These are phyloP conservation scores for Aspergillus ellipticus DNA, from an alignment of 495 filamentous ascomycete genomes.

Conservation along the genomic window DNA sequence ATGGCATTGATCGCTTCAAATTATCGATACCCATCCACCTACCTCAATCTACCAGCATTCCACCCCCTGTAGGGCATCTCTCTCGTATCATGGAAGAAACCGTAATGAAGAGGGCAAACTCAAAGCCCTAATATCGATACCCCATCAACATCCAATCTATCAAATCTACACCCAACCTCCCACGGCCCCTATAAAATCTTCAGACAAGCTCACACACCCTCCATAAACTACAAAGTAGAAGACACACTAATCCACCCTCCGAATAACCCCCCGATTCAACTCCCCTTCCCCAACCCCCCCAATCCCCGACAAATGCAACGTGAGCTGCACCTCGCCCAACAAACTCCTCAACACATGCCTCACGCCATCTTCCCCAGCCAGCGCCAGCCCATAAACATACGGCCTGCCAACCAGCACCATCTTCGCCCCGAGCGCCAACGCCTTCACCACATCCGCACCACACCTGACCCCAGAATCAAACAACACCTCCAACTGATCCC, in stretches of 20 bases:
- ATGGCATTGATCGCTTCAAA: too few species aligned
- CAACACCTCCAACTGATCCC: conserved; percentile 74
- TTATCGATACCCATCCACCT: too few species aligned
- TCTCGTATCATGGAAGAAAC: too few species aligned
- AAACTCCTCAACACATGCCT: conserved; percentile 33
- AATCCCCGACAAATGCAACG: conserved; percentile 4
- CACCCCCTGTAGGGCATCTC: too few species aligned
- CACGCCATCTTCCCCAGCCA: conserved; percentile 36
- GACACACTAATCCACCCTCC: background rate
- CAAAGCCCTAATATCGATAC: too few species aligned
- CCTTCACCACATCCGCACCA: conserved; percentile 91
- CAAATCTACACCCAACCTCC: too few species aligned
- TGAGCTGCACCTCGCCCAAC: conserved; percentile 26
- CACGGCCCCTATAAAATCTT: too few species aligned
- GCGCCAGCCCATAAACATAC: conserved; percentile 68
- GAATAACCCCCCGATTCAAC: background rate
- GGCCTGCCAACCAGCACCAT: conserved; percentile 78
- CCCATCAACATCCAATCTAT: too few species aligned
- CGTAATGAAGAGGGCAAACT: too few species aligned
- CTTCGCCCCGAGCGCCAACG: conserved; percentile 81
- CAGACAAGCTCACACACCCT: too few species aligned
- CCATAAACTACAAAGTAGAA: background rate
- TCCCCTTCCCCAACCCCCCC: background rate
- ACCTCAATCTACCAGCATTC: too few species aligned
- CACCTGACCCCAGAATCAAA: conserved; percentile 84